Conservation (phyloP, 176 grass and related monocot genomes). For the Rhynchospora pubera region DNA sequence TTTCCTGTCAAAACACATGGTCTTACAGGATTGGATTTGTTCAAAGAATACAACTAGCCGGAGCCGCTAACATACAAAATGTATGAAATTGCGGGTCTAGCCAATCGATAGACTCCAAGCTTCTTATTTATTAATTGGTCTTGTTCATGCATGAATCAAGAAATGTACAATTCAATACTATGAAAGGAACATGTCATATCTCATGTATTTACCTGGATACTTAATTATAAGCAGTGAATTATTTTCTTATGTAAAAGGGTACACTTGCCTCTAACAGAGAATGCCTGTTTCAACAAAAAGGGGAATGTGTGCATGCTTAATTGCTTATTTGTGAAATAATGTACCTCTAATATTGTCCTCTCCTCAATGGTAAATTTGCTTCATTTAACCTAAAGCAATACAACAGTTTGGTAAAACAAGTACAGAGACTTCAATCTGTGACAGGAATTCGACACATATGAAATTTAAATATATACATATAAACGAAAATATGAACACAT, state of each 20-base stretch:
- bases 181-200: background rate
- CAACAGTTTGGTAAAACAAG: too few species aligned
- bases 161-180: background rate
- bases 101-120: background rate
- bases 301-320: background rate
- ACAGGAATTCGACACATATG: too few species aligned
- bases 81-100: background rate
- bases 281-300: too few species aligned
- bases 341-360: too few species aligned
- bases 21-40: background rate
- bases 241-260: background rate
- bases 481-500: too few species aligned
- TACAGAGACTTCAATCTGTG: too few species aligned
- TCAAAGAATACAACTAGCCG: constrained; percentile 11
- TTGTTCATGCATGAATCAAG: background rate
- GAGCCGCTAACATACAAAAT: background rate
- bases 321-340: background rate
- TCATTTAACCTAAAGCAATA: too few species aligned
- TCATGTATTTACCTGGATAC: background rate
- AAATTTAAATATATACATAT: too few species aligned
- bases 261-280: background rate
- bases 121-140: background rate
- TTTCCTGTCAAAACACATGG: constrained; percentile 11
- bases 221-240: background rate
- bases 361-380: too few species aligned